Conservation (phyloP, 140 eudicot genomes). For the Ambrosia hybrid region DNA sequence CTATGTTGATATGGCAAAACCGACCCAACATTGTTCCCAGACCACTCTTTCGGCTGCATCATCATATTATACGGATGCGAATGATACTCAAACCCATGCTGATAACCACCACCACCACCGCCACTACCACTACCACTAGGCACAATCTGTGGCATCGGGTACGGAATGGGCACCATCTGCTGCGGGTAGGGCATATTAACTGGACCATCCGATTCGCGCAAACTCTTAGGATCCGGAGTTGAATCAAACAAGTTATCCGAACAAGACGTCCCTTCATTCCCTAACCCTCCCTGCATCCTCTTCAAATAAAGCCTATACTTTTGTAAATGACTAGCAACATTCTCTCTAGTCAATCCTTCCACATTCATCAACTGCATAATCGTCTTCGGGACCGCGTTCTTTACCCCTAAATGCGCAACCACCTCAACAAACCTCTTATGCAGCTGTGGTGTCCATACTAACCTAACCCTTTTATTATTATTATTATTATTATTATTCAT, state of each 20-base stretch:
- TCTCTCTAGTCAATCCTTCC: constrained; percentile 42
- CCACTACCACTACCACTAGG: constrained; percentile 27
- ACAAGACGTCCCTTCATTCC: background rate
- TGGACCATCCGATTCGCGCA: background rate
- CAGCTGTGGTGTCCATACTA: constrained; percentile 45
- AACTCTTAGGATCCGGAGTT: constrained; percentile 2
- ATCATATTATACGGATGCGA: constrained; percentile 33
- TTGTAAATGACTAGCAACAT: constrained; percentile 75
- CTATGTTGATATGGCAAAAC: constrained; percentile 40
- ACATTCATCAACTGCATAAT: constrained; percentile 62
- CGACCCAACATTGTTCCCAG: constrained; percentile 51
- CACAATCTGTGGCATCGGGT: constrained; percentile 7
- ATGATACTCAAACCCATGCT: constrained; percentile 28
- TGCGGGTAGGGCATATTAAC: background rate
- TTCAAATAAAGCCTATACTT: constrained; percentile 66
- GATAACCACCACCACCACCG: constrained; percentile 22
- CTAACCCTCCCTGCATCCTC: constrained; percentile 48
- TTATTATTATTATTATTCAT: background rate
- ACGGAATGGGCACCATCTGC: too few relatives aligned
- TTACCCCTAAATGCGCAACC: constrained; percentile 53
- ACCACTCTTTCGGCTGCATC: constrained; percentile 64
- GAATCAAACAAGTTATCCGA: background rate
- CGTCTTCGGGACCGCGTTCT: constrained; percentile 54
- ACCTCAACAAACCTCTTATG: constrained; percentile 56
- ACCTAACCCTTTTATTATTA: constrained; percentile 35